These are phyloP conservation scores for Leucocoprinus sp. DNA, from an alignment of 768 basidiomycete species.

Conservation along the genomic window DNA sequence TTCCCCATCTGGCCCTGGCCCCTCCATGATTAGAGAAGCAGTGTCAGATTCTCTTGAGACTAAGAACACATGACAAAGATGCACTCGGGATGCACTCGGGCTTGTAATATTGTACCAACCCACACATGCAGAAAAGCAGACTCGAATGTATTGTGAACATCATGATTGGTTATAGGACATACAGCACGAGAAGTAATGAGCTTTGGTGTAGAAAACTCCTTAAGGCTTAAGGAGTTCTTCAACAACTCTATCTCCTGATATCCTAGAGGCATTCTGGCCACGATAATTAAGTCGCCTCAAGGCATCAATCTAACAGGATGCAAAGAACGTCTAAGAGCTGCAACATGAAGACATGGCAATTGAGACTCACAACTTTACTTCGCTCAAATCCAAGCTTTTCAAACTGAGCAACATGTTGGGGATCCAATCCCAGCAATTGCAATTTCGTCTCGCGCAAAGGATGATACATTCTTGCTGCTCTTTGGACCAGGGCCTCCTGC, in stretches of 20 bases:
- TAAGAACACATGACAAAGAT: too few species aligned
- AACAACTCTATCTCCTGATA: slow-evolving; percentile 75
- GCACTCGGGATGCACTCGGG: too few species aligned
- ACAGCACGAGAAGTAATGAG: too few species aligned
- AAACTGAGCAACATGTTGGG: slow-evolving; percentile 78
- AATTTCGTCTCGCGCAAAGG: slow-evolving; percentile 43
- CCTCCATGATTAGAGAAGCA: too few species aligned
- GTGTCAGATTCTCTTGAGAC: too few species aligned
- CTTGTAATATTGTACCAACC: too few species aligned
- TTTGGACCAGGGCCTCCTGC: slow-evolving; percentile 65
- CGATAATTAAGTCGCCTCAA: slow-evolving; percentile 84
- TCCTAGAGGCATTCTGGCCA: slow-evolving; percentile 69
- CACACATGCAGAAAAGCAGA: too few species aligned
- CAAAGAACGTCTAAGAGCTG: too few species aligned
- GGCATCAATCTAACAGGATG: slow-evolving; percentile 66
- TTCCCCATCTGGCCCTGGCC: too few species aligned
- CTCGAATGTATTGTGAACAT: too few species aligned
- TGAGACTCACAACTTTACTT: slow-evolving; percentile 69
- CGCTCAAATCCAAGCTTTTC: slow-evolving; percentile 76
- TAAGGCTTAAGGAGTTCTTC: slow-evolving; percentile 71
- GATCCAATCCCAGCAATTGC: slow-evolving; percentile 79
- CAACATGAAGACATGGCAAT: background rate
- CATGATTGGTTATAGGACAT: too few species aligned
- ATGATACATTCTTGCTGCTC: slow-evolving; percentile 33
- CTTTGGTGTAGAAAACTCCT: too few species aligned